Conservation (phyloP, 495 filamentous ascomycete species). For the Aspergillus diversus region DNA sequence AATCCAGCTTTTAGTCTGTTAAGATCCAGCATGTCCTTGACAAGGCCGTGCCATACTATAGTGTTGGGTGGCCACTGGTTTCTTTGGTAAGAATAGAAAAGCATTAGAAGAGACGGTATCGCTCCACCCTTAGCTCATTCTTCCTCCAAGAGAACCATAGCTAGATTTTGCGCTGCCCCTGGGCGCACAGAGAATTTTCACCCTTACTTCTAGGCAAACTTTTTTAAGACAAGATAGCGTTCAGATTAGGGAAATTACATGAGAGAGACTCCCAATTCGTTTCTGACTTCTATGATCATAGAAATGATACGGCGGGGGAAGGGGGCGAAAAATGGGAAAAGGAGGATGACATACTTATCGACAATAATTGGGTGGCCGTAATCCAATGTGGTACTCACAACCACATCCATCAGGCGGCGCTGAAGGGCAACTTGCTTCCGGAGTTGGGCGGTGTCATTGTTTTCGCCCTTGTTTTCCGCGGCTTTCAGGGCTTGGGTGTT, state of each 20-base stretch:
- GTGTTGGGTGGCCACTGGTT: constrained; percentile 2
- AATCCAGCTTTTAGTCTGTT: constrained; percentile 11
- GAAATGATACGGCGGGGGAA: constrained; percentile 30
- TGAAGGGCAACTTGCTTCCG: constrained; percentile 57
- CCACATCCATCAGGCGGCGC: constrained; percentile 60
- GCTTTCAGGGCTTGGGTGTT: constrained; percentile 59
- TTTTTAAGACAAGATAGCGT: constrained; percentile 33
- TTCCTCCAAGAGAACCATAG: constrained; percentile 33
- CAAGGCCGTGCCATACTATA: background rate
- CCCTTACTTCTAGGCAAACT: constrained; percentile 38
- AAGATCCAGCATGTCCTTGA: constrained; percentile 3
- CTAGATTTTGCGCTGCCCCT: constrained; percentile 16
- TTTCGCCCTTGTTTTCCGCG: constrained; percentile 57
- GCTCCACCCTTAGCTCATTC: constrained; percentile 33
- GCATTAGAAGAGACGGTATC: constrained; percentile 7
- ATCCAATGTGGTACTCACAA: constrained; percentile 60
- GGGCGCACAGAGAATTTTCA: constrained; percentile 17
- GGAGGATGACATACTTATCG: constrained; percentile 58
- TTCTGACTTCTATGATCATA: constrained; percentile 41
- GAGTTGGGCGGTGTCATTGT: constrained; percentile 42
- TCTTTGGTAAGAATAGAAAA: background rate
- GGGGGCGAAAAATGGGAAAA: constrained; percentile 22
- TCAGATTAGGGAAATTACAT: constrained; percentile 39
- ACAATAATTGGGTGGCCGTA: constrained; percentile 68
- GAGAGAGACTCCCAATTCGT: constrained; percentile 38